These are phyloP conservation scores for Boletellus deceptivus DNA, from an alignment of 1,284 basidiomycete genomes.

Conservation along the genomic window DNA sequence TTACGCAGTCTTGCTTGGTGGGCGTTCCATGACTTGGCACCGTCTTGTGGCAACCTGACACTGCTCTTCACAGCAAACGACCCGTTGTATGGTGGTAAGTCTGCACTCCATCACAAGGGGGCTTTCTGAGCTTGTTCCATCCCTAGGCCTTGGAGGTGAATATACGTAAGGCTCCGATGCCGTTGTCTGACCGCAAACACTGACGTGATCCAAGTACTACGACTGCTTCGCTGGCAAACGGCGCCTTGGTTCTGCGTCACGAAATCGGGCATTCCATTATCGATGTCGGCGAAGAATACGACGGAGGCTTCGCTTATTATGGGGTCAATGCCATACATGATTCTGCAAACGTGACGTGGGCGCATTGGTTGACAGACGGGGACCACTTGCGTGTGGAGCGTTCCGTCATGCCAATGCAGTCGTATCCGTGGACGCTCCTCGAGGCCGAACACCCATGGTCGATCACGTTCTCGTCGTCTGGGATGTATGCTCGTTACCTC, in stretches of 20 bases:
- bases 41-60: constrained; percentile 7
- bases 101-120: background rate
- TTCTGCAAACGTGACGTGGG: constrained; percentile 57
- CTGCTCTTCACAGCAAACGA: constrained; percentile 59
- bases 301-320: constrained; percentile 75
- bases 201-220: constrained; percentile 52
- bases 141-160: constrained; percentile 70
- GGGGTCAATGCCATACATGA: constrained; percentile 66
- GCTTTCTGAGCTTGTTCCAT: background rate
- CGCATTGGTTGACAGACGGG: constrained; percentile 63
- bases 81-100: constrained; percentile 74
- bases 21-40: constrained; percentile 16
- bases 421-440: constrained; percentile 72
- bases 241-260: constrained; percentile 75
- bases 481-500: constrained; percentile 60
- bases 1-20: constrained; percentile 76
- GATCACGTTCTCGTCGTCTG: constrained; percentile 62
- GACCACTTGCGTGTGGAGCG: constrained; percentile 55
- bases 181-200: background rate
- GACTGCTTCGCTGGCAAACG: constrained; percentile 77
- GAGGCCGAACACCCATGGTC: constrained; percentile 60
- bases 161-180: constrained; percentile 61
- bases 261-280: constrained; percentile 85
- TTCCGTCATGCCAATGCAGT: constrained; percentile 72
- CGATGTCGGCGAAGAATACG: constrained; percentile 83